Evolutionary conservation across 2,329 filamentous ascomycete species (phyloP).

Genomic region (Claviceps pusilla): DNA sequence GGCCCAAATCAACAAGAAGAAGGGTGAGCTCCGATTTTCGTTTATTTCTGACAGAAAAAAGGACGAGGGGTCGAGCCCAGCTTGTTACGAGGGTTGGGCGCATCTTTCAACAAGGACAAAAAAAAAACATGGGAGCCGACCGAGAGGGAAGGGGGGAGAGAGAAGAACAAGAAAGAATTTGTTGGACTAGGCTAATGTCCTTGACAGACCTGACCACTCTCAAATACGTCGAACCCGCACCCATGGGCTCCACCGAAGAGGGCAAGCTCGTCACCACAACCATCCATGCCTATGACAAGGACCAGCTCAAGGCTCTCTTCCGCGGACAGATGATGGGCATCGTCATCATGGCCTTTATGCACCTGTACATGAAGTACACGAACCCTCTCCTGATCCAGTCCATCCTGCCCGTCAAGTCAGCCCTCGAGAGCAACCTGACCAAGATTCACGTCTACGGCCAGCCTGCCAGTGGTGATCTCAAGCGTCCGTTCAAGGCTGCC

Average conservation of each 20-base stretch:
- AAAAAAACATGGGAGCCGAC: neutral
- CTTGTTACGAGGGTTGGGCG: neutral
- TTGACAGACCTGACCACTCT: conserved; percentile 77
- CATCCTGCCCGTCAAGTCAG: conserved; percentile 93
- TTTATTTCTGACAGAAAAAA: neutral
- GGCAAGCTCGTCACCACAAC: conserved; percentile 94
- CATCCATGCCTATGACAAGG: conserved; percentile 82
- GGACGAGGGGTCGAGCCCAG: neutral
- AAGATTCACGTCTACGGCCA: conserved; percentile 89
- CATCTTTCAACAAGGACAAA: neutral
- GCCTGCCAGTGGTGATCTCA: conserved; percentile 76
- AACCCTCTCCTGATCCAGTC: conserved; percentile 98
- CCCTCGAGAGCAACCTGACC: conserved; percentile 85
- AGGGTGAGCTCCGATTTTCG: conserved; percentile 46
- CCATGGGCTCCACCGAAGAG: conserved; percentile 87
- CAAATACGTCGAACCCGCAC: conserved; percentile 93
- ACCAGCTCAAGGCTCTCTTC: conserved; percentile 71
- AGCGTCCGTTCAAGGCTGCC: conserved; percentile 83
- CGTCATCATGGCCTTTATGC: conserved; percentile 97
- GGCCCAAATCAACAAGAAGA: conserved; percentile 83
- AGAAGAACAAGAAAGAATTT: neutral
- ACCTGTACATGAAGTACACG: conserved; percentile 98
- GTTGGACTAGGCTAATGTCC: neutral
- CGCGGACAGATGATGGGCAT: conserved; percentile 90
- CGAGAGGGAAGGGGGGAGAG: too few species aligned